Percentiles rank a stretch among this genome's conserved stretches.
Conservation (phyloP, 768 basidiomycete species). For the Trametes cingulata region DNA sequence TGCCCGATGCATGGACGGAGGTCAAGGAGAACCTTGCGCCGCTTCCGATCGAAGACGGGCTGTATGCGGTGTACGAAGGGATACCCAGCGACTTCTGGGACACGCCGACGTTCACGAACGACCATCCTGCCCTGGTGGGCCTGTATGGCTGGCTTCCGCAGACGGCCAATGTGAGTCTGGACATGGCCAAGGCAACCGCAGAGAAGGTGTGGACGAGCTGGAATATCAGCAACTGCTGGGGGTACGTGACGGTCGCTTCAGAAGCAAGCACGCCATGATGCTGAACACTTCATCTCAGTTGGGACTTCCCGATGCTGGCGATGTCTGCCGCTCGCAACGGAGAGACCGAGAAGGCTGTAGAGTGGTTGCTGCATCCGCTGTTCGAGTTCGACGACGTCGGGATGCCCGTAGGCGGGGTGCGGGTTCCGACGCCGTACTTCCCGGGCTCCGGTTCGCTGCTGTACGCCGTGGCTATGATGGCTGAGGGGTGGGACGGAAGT, state of each 20-base stretch:
- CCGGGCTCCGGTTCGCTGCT: conserved; percentile 56
- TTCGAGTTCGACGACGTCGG: conserved; percentile 62
- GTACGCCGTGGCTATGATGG: conserved; percentile 58
- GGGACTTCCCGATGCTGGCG: conserved; percentile 65
- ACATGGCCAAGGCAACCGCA: conserved; percentile 49
- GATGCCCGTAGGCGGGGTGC: conserved; percentile 57
- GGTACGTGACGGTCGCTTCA: conserved; percentile 35
- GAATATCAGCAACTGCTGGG: conserved; percentile 58
- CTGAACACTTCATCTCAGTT: conserved; percentile 35
- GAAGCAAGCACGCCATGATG: neutral
- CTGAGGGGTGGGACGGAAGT: conserved; percentile 56
- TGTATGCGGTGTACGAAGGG: conserved; percentile 59
- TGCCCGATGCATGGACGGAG: conserved; percentile 44
- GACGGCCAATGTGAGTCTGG: conserved; percentile 47
- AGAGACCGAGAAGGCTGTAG: conserved; percentile 48
- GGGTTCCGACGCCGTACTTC: conserved; percentile 60
- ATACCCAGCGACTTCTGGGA: conserved; percentile 54
- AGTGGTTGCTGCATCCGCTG: conserved; percentile 55
- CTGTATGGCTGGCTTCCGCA: conserved; percentile 59
- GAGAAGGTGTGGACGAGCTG: conserved; percentile 55
- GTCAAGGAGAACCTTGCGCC: conserved; percentile 50
- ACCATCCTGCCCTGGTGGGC: conserved; percentile 59
- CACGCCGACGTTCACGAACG: conserved; percentile 50
- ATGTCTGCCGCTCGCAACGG: conserved; percentile 61
- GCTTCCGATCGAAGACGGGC: conserved; percentile 51